These are phyloP conservation scores for Penicillium samsonianum DNA, from an alignment of 495 filamentous ascomycete species.

Conservation along the genomic window DNA sequence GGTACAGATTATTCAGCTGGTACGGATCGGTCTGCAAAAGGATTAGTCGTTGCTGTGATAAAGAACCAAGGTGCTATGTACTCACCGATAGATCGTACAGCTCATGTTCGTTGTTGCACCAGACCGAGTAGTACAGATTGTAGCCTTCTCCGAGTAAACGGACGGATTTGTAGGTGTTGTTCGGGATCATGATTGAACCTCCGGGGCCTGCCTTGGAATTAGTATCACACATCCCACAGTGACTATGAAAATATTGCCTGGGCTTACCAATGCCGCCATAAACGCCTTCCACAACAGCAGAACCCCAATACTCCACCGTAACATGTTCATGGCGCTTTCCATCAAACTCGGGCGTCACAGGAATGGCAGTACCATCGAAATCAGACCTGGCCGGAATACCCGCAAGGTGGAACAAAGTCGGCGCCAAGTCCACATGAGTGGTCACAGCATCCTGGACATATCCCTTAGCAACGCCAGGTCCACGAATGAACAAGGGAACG, in stretches of 20 bases:
- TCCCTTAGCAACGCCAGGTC: slow-evolving; percentile 54
- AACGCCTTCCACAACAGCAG: slow-evolving; percentile 51
- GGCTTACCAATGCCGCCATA: slow-evolving; percentile 33
- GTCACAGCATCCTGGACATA: slow-evolving; percentile 56
- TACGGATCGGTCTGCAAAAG: slow-evolving; percentile 55
- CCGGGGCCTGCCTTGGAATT: slow-evolving; percentile 23
- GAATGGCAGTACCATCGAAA: slow-evolving; percentile 62
- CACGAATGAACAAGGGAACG: slow-evolving; percentile 63
- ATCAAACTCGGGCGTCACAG: slow-evolving; percentile 38
- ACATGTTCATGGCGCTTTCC: slow-evolving; percentile 61
- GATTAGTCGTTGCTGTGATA: slow-evolving; percentile 4
- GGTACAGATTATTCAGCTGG: slow-evolving; percentile 60
- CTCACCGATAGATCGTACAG: slow-evolving; percentile 61
- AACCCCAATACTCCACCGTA: slow-evolving; percentile 67
- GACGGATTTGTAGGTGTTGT: slow-evolving; percentile 67
- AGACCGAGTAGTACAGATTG: slow-evolving; percentile 64
- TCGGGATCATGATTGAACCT: slow-evolving; percentile 29
- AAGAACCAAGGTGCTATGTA: background rate
- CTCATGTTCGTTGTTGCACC: slow-evolving; percentile 66
- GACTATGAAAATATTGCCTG: background rate
- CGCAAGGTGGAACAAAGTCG: slow-evolving; percentile 59
- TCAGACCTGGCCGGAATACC: slow-evolving; percentile 50
- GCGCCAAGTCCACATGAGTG: slow-evolving; percentile 68
- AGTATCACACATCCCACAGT: background rate
- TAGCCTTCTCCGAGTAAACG: slow-evolving; percentile 56